Percentiles rank a stretch among this genome's conserved stretches.
These are phyloP conservation scores for Inga laurina DNA, from an alignment of 306 rosid genomes.

Conservation along the genomic window DNA sequence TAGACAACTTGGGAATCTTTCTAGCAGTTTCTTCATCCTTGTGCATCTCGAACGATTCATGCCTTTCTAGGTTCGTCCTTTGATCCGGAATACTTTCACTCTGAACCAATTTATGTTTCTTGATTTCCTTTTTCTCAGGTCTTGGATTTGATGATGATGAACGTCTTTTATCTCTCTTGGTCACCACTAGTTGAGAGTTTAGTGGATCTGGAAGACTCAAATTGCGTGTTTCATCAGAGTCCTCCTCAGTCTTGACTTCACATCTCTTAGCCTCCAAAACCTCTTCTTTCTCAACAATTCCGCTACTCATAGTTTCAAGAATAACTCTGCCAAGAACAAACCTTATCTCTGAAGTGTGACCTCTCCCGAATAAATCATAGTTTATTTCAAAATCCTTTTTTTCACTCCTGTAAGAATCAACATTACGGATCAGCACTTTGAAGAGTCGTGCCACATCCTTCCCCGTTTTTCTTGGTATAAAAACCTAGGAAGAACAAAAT, in stretches of 20 bases:
- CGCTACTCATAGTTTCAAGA: constrained; percentile 67
- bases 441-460: constrained; percentile 53
- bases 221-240: constrained; percentile 28
- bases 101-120: constrained; percentile 47
- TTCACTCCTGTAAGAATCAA: constrained; percentile 42
- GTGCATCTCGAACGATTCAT: constrained; percentile 19
- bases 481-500: constrained; percentile 55
- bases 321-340: constrained; percentile 78
- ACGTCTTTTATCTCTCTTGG: constrained; percentile 36
- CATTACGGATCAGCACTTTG: constrained; percentile 41
- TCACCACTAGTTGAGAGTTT: constrained; percentile 20
- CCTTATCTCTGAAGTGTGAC: constrained; percentile 56
- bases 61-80: constrained; percentile 13
- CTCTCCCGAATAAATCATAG: constrained; percentile 53
- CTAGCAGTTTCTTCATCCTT: constrained; percentile 29
- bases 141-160: neutral
- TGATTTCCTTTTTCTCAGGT: constrained; percentile 27
- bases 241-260: constrained; percentile 29
- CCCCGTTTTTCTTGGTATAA: constrained; percentile 56
- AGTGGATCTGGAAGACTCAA: constrained; percentile 32
- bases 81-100: constrained; percentile 30
- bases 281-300: constrained; percentile 36
- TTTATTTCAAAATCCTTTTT: constrained; percentile 56
- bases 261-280: constrained; percentile 41
- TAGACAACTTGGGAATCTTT: constrained; percentile 21